Percentiles rank a stretch among this genome's conserved stretches.
phyloP scores from a whole-genome alignment of 495 filamentous ascomycete genomes.

The Penicillium verhagenii region DNA sequence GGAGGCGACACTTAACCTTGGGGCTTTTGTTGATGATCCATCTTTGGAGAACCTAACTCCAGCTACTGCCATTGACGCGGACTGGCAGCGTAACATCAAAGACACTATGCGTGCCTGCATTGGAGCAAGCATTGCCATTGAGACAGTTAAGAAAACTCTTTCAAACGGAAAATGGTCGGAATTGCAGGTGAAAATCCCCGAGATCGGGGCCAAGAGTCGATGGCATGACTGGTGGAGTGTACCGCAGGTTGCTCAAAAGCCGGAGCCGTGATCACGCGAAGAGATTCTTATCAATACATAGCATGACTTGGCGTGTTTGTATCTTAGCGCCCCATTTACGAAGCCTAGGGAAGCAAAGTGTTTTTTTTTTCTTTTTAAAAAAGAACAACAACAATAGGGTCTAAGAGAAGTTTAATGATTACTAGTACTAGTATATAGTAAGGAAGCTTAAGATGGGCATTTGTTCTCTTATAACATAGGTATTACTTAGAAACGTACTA shows the following conservation, averaged over 20 bases:
- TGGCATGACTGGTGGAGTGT: slow-evolving; percentile 82
- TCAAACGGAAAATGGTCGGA: slow-evolving; percentile 6
- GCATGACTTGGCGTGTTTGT: background rate
- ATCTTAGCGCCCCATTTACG: no score
- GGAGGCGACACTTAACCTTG: slow-evolving; percentile 53
- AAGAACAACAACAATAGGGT: no score
- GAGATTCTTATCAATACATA: background rate
- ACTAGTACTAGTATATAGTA: no score
- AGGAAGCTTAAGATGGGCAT: no score
- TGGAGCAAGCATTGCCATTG: slow-evolving; percentile 61
- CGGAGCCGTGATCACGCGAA: background rate
- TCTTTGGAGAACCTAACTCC: slow-evolving; percentile 36
- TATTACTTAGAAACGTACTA: no score
- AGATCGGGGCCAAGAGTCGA: slow-evolving; percentile 45
- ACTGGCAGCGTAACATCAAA: slow-evolving; percentile 59
- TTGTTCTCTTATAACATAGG: no score
- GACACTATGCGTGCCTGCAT: slow-evolving; percentile 64
- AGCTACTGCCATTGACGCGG: slow-evolving; percentile 49
- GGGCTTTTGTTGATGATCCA: slow-evolving; percentile 32
- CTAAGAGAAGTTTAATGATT: no score
- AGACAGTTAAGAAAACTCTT: slow-evolving; percentile 52
- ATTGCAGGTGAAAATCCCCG: slow-evolving; percentile 53
- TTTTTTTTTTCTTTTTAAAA: no score
- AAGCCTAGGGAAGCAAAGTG: no score
- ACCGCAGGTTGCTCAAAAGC: slow-evolving; percentile 52